Conservation (phyloP, 768 basidiomycete species). For the Suillus americanus region DNA sequence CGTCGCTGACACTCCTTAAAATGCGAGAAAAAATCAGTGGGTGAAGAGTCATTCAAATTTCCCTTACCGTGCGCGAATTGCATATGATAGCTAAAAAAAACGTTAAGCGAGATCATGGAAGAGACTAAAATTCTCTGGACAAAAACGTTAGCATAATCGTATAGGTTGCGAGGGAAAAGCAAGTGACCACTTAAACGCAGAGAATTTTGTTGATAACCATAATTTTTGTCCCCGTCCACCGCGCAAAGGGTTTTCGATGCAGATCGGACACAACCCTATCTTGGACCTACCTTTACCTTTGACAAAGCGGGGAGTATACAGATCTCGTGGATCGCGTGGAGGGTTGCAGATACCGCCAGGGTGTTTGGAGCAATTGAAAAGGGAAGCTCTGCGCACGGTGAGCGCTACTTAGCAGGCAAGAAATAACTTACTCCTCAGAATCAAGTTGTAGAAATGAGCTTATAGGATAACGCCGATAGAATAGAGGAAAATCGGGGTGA, state of each 20-base stretch:
- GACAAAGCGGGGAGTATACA: slow-evolving; percentile 80
- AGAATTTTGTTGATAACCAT: slow-evolving; percentile 81
- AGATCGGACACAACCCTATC: slow-evolving; percentile 77
- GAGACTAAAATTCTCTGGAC: neutral
- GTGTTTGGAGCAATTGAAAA: slow-evolving; percentile 20
- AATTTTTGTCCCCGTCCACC: slow-evolving; percentile 63
- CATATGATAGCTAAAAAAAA: slow-evolving; percentile 69
- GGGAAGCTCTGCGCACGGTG: slow-evolving; percentile 16
- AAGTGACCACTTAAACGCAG: slow-evolving; percentile 73
- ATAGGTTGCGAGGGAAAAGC: slow-evolving; percentile 5
- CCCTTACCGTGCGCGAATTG: slow-evolving; percentile 72
- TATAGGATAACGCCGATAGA: slow-evolving; percentile 71
- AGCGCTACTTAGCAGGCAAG: slow-evolving; percentile 1
- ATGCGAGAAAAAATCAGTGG: slow-evolving; percentile 6
- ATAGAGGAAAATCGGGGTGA: slow-evolving; percentile 51
- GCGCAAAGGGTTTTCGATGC: slow-evolving; percentile 55
- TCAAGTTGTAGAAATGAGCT: slow-evolving; percentile 51
- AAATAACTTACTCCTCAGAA: slow-evolving; percentile 38
- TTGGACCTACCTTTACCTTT: slow-evolving; percentile 68
- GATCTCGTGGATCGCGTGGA: slow-evolving; percentile 58
- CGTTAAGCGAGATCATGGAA: slow-evolving; percentile 7
- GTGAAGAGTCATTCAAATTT: neutral
- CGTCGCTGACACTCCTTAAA: slow-evolving; percentile 65
- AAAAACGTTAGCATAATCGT: neutral
- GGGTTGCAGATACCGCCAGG: slow-evolving; percentile 53